Percentiles rank a stretch among this genome's conserved stretches.
Conservation (phyloP, 2,329 filamentous ascomycete species). For the Pestalotiopsis fici region DNA sequence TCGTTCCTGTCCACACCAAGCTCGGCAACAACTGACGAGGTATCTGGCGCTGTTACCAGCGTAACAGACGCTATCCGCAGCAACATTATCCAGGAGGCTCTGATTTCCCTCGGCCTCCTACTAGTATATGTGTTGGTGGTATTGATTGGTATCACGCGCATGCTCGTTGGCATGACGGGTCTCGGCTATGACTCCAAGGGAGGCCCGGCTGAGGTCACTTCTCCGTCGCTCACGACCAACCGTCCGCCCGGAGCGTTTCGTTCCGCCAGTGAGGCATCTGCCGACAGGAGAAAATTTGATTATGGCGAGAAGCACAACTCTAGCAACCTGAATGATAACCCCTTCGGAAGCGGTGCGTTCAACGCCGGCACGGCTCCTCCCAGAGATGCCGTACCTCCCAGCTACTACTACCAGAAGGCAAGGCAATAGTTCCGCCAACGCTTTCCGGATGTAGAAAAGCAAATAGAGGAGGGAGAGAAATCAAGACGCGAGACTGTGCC, state of each 20-base stretch:
- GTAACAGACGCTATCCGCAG: slow-evolving; percentile 69
- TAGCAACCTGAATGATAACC: background rate
- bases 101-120: slow-evolving; percentile 76
- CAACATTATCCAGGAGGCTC: slow-evolving; percentile 72
- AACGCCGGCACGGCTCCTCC: background rate
- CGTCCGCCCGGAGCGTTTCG: background rate
- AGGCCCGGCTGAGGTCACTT: background rate
- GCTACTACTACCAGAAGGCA: background rate
- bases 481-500: too few relatives aligned
- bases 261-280: background rate
- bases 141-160: slow-evolving; percentile 71
- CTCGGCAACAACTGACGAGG: slow-evolving; percentile 74
- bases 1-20: slow-evolving; percentile 79
- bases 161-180: slow-evolving; percentile 31
- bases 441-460: too few relatives aligned
- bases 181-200: slow-evolving; percentile 2
- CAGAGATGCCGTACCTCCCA: background rate
- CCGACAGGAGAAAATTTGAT: background rate
- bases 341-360: background rate
- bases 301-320: background rate
- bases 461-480: background rate
- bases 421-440: background rate
- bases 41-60: slow-evolving; percentile 72
- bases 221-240: background rate
- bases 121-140: slow-evolving; percentile 78